A percentile compares a stretch with the other conserved stretches of the same genome.
phyloP scores from a whole-genome alignment of 129 eudicot genomes.

The Ambrosia trifida region DNA sequence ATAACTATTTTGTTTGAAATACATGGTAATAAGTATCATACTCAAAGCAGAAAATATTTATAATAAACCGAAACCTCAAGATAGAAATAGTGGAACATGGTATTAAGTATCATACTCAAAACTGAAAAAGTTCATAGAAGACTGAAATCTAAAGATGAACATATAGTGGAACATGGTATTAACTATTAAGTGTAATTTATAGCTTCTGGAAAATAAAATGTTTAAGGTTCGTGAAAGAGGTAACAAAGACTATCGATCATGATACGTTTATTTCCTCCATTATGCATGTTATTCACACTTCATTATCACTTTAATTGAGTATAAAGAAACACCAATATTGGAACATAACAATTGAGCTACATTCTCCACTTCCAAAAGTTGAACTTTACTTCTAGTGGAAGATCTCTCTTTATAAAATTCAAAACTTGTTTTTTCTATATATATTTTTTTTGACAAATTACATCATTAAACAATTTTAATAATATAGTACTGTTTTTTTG shows the following conservation, averaged over 20 bases:
- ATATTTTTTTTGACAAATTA: background rate
- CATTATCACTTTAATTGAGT: conserved; percentile 32
- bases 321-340: conserved; percentile 27
- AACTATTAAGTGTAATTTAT: background rate
- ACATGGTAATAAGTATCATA: too few relatives aligned
- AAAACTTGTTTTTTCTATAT: background rate
- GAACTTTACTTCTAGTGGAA: conserved; percentile 26
- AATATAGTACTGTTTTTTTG: background rate
- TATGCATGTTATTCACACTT: conserved; percentile 26
- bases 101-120: too few relatives aligned
- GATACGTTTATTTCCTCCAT: conserved; percentile 12
- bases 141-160: too few relatives aligned
- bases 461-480: background rate
- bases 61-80: too few relatives aligned
- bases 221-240: conserved; percentile 13
- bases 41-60: too few relatives aligned
- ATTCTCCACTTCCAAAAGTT: conserved; percentile 36
- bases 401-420: background rate
- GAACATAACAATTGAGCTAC: conserved; percentile 27
- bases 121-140: too few relatives aligned
- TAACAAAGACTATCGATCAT: conserved; percentile 13
- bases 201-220: background rate
- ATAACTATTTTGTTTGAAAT: too few relatives aligned
- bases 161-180: too few relatives aligned
- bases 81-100: too few relatives aligned